Evolutionary conservation across 768 basidiomycete species (phyloP).

Genomic region (Pisolithus orientalis): DNA sequence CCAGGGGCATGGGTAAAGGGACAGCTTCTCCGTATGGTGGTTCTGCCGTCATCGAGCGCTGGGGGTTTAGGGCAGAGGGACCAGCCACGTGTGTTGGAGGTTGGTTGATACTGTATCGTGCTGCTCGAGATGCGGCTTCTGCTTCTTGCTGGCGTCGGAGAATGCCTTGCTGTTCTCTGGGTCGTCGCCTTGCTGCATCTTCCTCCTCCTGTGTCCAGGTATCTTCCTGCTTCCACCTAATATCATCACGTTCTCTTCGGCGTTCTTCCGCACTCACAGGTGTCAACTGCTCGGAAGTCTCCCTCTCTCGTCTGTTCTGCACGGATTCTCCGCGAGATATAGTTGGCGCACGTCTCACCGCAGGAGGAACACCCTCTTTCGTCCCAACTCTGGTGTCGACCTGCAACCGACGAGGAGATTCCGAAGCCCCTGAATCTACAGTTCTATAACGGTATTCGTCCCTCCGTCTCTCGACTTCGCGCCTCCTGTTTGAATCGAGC

Average conservation of each 20-base stretch:
- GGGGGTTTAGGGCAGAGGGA: constrained; percentile 28
- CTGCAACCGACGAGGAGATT: constrained; percentile 18
- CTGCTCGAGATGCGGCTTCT: constrained; percentile 41
- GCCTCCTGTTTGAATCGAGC: constrained; percentile 25
- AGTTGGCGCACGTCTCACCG: constrained; percentile 19
- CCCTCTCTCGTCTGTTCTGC: constrained; percentile 18
- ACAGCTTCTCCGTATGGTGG: constrained; percentile 23
- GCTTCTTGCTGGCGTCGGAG: constrained; percentile 54
- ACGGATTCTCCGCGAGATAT: constrained; percentile 16
- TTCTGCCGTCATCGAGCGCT: constrained; percentile 28
- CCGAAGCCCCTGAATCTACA: constrained; percentile 12
- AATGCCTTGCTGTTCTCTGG: constrained; percentile 53
- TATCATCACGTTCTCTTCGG: constrained; percentile 24
- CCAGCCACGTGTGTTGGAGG: constrained; percentile 24
- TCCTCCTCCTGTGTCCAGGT: constrained; percentile 43
- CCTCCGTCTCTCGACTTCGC: constrained; percentile 25
- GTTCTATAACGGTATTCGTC: constrained; percentile 31
- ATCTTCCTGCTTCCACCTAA: constrained; percentile 36
- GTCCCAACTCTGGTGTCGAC: constrained; percentile 24
- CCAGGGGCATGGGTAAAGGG: constrained; percentile 50
- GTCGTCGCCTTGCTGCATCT: constrained; percentile 36
- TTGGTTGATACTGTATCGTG: constrained; percentile 30
- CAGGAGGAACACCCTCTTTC: constrained; percentile 25
- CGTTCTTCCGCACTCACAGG: constrained; percentile 22
- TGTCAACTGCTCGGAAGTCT: constrained; percentile 20